A percentile compares a stretch with the other conserved stretches of the same genome.
Evolutionary conservation across 345 rosid species (phyloP).

Genomic region (Lagerstroemia speciosa): DNA sequence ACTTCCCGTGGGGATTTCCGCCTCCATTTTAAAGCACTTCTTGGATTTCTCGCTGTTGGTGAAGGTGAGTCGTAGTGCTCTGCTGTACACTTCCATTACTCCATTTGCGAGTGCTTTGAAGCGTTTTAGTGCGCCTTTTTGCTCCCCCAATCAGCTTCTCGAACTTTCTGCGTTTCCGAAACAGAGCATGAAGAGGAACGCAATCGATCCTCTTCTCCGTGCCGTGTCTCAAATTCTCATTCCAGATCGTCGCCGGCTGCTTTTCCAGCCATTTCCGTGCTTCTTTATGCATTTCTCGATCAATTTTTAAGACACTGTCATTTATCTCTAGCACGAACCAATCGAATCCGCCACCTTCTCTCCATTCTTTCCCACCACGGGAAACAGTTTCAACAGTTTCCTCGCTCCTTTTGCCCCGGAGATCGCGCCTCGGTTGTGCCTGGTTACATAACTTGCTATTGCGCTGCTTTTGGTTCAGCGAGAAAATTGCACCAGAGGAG

Average conservation of each 20-base stretch:
- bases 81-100: neutral
- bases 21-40: neutral
- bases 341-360: neutral
- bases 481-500: neutral
- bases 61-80: neutral
- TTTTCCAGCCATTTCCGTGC: neutral
- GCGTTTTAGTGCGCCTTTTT: neutral
- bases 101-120: neutral
- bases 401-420: neutral
- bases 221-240: neutral
- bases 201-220: neutral
- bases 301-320: neutral
- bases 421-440: too few relatives aligned
- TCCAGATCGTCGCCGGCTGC: neutral
- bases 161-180: too few relatives aligned
- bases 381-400: neutral
- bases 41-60: neutral
- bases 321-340: neutral
- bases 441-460: too few relatives aligned
- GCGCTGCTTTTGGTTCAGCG: too few relatives aligned
- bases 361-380: neutral
- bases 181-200: too few relatives aligned
- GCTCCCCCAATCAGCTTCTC: too few relatives aligned
- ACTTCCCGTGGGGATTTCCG: neutral
- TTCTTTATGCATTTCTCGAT: neutral